Percentiles rank a stretch among this genome's conserved stretches.
Conservation (phyloP, 169 alveolate genomes). For the Cryptosporidium viatorum region DNA sequence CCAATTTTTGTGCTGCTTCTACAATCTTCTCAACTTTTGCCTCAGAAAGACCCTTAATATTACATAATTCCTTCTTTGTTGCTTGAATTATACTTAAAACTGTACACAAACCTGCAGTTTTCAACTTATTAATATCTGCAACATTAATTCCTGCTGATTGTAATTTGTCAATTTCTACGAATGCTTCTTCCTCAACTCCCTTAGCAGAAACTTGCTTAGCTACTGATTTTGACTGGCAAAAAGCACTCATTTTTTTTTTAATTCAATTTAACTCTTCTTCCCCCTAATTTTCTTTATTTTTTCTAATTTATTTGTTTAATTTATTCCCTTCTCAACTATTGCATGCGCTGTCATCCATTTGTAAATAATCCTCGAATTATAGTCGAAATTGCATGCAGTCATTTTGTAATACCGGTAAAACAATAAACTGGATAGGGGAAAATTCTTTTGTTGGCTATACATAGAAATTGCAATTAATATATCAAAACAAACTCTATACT, state of each 20-base stretch:
- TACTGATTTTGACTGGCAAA: constrained; percentile 72
- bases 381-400: constrained; percentile 11
- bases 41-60: constrained; percentile 88
- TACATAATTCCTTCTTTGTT: constrained; percentile 84
- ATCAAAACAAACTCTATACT: too few species aligned
- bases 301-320: not conserved
- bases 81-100: constrained; percentile 89
- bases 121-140: constrained; percentile 91
- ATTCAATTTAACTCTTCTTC: not conserved
- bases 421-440: not conserved
- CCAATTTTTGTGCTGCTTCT: constrained; percentile 84
- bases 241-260: constrained; percentile 48
- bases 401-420: not conserved
- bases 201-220: constrained; percentile 74
- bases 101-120: constrained; percentile 92
- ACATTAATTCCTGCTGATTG: constrained; percentile 91
- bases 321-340: not conserved
- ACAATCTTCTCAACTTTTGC: constrained; percentile 87
- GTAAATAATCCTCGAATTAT: constrained; percentile 11
- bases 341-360: constrained; percentile 2
- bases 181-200: constrained; percentile 71
- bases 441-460: too few species aligned
- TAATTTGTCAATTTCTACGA: constrained; percentile 82
- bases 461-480: too few species aligned
- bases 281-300: not conserved